These are phyloP conservation scores for Beauveria sp. DNA, from an alignment of 2,329 filamentous ascomycete species.

Conservation along the genomic window DNA sequence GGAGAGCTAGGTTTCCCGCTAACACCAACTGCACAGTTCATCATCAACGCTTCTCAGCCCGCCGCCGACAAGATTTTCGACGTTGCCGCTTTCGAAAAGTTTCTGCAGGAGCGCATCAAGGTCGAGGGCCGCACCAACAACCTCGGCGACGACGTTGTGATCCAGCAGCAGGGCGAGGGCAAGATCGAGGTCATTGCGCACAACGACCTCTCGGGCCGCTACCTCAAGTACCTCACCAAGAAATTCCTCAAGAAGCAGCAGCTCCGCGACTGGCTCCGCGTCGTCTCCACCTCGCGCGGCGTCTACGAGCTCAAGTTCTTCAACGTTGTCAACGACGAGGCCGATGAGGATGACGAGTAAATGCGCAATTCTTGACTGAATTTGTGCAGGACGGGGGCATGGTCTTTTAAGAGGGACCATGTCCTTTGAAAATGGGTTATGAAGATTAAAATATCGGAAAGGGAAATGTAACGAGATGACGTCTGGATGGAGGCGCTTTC, in stretches of 20 bases:
- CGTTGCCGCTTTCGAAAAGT: slow-evolving; percentile 97
- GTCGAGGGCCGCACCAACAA: slow-evolving; percentile 97
- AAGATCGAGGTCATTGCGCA: slow-evolving; percentile 97
- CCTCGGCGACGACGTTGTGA: slow-evolving; percentile 87
- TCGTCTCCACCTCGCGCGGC: slow-evolving; percentile 95
- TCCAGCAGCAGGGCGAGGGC: slow-evolving; percentile 87
- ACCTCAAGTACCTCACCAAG: slow-evolving; percentile 99
- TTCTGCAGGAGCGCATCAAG: slow-evolving; percentile 99
- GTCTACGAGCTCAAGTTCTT: slow-evolving; percentile 99
- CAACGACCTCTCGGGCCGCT: slow-evolving; percentile 96
- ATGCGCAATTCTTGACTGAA: slow-evolving; percentile 12
- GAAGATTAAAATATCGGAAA: background rate
- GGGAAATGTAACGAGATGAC: background rate
- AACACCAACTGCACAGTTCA: slow-evolving; percentile 56
- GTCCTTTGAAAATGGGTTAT: background rate
- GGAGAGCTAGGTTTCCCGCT: slow-evolving; percentile 6
- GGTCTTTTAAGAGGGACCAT: background rate
- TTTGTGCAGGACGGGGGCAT: background rate
- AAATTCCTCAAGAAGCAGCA: slow-evolving; percentile 99
- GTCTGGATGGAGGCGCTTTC: slow-evolving; percentile 1
- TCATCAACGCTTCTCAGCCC: slow-evolving; percentile 98
- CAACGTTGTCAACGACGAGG: slow-evolving; percentile 99
- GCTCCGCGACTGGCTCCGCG: slow-evolving; percentile 99
- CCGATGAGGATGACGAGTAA: slow-evolving; percentile 98
- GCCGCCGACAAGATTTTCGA: slow-evolving; percentile 99